Conservation (phyloP, 306 rosid genomes). For the Inga leiocalycina region DNA sequence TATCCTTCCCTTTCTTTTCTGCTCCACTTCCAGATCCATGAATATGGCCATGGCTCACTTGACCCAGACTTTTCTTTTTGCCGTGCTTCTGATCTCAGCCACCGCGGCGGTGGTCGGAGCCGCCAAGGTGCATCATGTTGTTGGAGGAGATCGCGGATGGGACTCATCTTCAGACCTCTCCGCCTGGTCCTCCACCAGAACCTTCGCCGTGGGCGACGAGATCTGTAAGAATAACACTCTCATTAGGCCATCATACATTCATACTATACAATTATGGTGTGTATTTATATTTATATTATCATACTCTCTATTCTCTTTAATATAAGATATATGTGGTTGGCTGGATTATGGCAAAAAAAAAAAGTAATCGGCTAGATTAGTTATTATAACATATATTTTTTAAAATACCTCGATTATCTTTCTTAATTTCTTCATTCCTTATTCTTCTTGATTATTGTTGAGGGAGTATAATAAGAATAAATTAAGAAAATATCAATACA, state of each 20-base stretch:
- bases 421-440: too few relatives aligned
- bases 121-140: slow-evolving; percentile 62
- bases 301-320: too few relatives aligned
- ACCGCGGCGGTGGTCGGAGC: slow-evolving; percentile 37
- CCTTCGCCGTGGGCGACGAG: slow-evolving; percentile 72
- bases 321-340: too few relatives aligned
- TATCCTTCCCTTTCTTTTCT: background rate
- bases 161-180: slow-evolving; percentile 57
- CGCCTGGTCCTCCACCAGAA: slow-evolving; percentile 66
- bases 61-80: slow-evolving; percentile 11
- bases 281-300: too few relatives aligned
- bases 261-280: background rate
- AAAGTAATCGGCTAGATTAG: too few relatives aligned
- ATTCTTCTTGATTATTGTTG: too few relatives aligned
- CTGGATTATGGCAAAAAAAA: too few relatives aligned
- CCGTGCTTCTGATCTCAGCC: slow-evolving; percentile 2
- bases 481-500: too few relatives aligned
- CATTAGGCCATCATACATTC: too few relatives aligned
- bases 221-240: slow-evolving; percentile 54
- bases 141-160: slow-evolving; percentile 91
- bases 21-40: background rate
- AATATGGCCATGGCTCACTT: slow-evolving; percentile 32
- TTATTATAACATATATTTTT: too few relatives aligned
- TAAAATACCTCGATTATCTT: too few relatives aligned
- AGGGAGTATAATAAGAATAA: too few relatives aligned